Percentiles rank a stretch among this genome's conserved stretches.
Conservation (phyloP, 495 filamentous ascomycete genomes). For the Xylaria acuta region DNA sequence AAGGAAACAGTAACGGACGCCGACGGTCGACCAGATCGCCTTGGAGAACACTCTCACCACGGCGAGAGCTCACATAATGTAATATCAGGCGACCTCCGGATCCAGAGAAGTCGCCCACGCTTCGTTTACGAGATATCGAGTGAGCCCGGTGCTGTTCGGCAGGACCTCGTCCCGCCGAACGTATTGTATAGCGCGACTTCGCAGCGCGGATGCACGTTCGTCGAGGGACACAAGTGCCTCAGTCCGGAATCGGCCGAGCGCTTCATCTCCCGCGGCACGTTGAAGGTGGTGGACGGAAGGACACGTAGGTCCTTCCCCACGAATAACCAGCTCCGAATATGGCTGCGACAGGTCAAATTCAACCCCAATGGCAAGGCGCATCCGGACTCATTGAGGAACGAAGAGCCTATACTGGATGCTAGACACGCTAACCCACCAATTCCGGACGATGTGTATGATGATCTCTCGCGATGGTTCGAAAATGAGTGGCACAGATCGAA, state of each 20-base stretch:
- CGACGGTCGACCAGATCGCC: constrained; percentile 9
- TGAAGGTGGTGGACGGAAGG: background rate
- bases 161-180: constrained; percentile 1
- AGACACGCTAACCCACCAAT: background rate
- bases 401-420: constrained; percentile 15
- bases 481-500: background rate
- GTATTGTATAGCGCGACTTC: constrained; percentile 10
- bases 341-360: constrained; percentile 12
- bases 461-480: constrained; percentile 20
- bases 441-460: background rate
- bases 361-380: constrained; percentile 12
- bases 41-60: constrained; percentile 9
- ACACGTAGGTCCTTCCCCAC: background rate
- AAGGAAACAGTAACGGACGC: background rate
- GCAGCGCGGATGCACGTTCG: constrained; percentile 1
- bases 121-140: background rate
- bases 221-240: constrained; percentile 7
- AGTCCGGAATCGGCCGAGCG: constrained; percentile 16
- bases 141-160: background rate
- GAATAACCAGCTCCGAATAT: background rate
- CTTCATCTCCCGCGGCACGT: constrained; percentile 11
- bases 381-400: background rate
- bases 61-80: constrained; percentile 3
- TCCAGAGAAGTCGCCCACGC: background rate
- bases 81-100: constrained; percentile 1